Evolutionary conservation across 345 rosid species (phyloP).

Genomic region (Euphorbia tirucalli): DNA sequence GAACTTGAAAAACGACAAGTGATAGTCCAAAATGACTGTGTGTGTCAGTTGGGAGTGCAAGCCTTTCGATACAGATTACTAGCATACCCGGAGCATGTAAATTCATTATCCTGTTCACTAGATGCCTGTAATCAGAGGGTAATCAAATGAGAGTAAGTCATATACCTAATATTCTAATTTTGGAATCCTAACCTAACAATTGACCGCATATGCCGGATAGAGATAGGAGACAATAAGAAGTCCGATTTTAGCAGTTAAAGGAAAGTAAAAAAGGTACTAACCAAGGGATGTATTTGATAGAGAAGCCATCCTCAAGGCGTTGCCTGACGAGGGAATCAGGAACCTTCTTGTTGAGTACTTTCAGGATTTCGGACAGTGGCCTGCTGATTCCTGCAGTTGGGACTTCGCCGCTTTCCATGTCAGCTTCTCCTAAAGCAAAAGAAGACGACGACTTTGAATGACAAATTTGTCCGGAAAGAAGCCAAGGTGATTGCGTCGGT

Average conservation of each 20-base stretch:
- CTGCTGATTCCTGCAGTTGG: constrained; percentile 70
- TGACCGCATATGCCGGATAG: no score
- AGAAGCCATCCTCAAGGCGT: constrained; percentile 58
- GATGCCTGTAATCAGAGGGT: constrained; percentile 47
- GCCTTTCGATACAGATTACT: neutral
- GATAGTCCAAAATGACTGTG: neutral
- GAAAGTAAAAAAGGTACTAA: constrained; percentile 19
- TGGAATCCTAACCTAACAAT: neutral
- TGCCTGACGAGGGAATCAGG: constrained; percentile 56
- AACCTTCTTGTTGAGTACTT: constrained; percentile 74
- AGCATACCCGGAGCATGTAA: constrained; percentile 66
- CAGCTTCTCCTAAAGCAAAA: constrained; percentile 11
- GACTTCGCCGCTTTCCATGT: constrained; percentile 27
- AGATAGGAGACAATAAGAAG: no score
- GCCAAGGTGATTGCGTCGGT: neutral
- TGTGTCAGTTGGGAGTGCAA: neutral
- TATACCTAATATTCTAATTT: neutral
- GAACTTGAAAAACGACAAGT: neutral
- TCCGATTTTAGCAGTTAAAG: neutral
- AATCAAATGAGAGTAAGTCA: neutral
- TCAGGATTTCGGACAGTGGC: constrained; percentile 66
- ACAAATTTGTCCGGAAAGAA: neutral
- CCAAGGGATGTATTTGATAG: constrained; percentile 81
- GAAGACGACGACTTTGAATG: constrained; percentile 15
- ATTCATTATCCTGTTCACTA: constrained; percentile 76